Evolutionary conservation across 495 filamentous ascomycete genomes (phyloP), one percentile per base, ranked within the genome.

Genomic region (Hyaloscypha bicolor): DNA sequence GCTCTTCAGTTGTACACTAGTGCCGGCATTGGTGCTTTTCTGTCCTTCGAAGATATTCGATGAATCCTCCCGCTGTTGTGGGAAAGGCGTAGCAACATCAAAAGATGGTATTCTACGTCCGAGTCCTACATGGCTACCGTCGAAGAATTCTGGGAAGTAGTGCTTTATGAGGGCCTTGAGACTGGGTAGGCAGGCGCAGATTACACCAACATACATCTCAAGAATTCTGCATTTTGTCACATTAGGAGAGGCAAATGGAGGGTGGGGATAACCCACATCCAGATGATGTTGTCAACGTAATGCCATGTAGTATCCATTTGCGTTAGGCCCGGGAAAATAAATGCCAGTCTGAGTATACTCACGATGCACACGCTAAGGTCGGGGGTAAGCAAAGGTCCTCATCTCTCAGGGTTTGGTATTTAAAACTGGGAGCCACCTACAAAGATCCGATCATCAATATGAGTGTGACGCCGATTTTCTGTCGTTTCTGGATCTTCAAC

Each of bases 131-230:
- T 25, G 25, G 25, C 25, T 25, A 25, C 25, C 25, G 25, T 25
- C 25, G 25, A 25, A 25, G 25, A 25, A 25, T 25, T 25, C 25
- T 25, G 66, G 67, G 19, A 61, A 51, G 45, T 94, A 82, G 14
- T 86, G 85, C 56, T 90, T 85, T 55, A 91, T 86, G 31, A 97
- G 81, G 21, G 93, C 92, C 73, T 96, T 96, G 65, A 96, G 79
- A 31, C 89, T 93, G 9, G 93, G 93, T 29, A 96, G 88, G 70
- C 92, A 96, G 57, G 87, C 92, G 67, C 91, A 94, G 53, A 93
- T 89, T 61, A 96, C 90, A 19, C 93, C 93, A 9, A 92, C 81
- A 68, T 96, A 92, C 76, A 96, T 90, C 76, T 96, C 93, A 68
- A 72, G 57, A 22, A 77, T 55, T 52, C 75, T 77, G 62, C 35